Base-by-base conservation (phyloP, 306 rosid species). In the Lablab purpureus region DNA sequence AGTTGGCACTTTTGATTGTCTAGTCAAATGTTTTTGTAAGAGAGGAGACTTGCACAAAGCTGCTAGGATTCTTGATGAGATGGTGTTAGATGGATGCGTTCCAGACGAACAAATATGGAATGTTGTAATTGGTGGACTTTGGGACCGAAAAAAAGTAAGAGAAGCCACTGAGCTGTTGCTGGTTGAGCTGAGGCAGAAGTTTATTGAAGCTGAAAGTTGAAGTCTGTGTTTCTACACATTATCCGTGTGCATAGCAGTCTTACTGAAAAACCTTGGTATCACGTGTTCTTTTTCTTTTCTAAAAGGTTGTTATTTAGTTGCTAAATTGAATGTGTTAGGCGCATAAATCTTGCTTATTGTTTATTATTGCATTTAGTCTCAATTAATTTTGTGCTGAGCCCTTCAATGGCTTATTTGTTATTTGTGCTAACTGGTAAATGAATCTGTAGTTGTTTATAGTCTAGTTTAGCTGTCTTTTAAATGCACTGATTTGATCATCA, bases 1-100 rank as follows among this genome's bases (percentile, higher is more conserved):
- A 56, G 25, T 18, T 17, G 85, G 13, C 54, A 94, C 89, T 51
- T 94, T 86, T 60, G 81, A 89, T 65, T 58, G 70, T 71, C 80
- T 92, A 63, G 67, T 92, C n/a, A 81, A 84, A 81, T 82, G 84
- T 65, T 87, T 87, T 74, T 85, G 89, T 75, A 86, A 83, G 78
- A 89, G 87, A 75, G 96, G 97, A 41, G 91, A 91, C 86, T 65
- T 89, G 65, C 77, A 86, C 74, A 94, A 91, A 83, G 87, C 88
- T 85, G 88, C 89, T 79, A 86, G 87, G 37, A 86, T 92, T 81
- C 84, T 94, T 45, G 91, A 91, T 71, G 98, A 92, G 84, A 89
- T 92, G 97, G 87, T 92, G 62, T 65, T 80, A 62, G 96, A 89
- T 67, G 97, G 93, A 51, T 92, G 95, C 82, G 73, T 85, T 77